Base-by-base conservation (phyloP, 208 protist species). In the Kentomonas sorsogonicus region DNA sequence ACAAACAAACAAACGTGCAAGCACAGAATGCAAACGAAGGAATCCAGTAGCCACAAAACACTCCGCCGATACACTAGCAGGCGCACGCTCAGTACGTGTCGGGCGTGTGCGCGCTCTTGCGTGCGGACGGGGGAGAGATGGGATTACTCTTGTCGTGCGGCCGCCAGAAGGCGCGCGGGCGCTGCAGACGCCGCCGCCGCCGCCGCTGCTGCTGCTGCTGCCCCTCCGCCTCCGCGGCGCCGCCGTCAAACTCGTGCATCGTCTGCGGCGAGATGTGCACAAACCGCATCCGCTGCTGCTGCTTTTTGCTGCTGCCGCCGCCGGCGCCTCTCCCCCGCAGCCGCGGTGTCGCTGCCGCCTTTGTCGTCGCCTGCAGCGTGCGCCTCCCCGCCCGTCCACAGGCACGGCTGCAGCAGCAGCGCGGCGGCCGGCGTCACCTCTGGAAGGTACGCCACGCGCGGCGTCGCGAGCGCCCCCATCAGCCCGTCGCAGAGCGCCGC, bases 361-460 rank as follows among this genome's bases (percentile, higher is more conserved):
- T 74, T 77, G 9, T 60, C 66, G 57, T 88, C 88, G 60, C 86
- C 84, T 40, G 79, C 84, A 22, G 83, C 72, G 1, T 88, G 79
- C 0, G 52, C 56, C 18, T 58, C 53, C 1, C 52, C 66, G 39
- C 79, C 69, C 16, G 67, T 55, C 86, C 86, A 93, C 59, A 93
- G 65, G 6, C 38, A 56, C 0, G 79, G 78, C 53, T 90, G 80
- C 53, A 79, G 34, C 34, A 90, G 69, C 40, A 93, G 55, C 27
- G 79, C 86, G 11, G 65, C 71, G 38, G 83, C 72, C 45, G 74
- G 57, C 31, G 18, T 74, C 9, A 93, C 66, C 34, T 89, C 79
- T 27, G 86, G 86, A 26, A 91, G 50, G 69, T 93, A 93, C 34
- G 56, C 31, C 45, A 90, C 60, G 10, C 83, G 71, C 25, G 70